Base-by-base conservation (phyloP, 495 filamentous ascomycete species). In the Tuber microsphaerosporum region DNA sequence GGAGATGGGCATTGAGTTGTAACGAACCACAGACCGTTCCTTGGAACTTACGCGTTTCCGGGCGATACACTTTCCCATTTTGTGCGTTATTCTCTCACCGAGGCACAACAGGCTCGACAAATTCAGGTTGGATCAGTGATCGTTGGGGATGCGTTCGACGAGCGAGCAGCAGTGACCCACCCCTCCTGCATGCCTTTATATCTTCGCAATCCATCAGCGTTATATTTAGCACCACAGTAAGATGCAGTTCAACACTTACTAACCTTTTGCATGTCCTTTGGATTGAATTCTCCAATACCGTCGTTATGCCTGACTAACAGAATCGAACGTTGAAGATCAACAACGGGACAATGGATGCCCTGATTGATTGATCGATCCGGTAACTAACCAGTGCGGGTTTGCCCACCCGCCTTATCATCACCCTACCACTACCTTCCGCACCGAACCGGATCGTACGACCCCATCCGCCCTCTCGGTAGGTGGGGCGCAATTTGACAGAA, bases 221-320 rank as follows among this genome's bases (percentile, higher is more conserved):
- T 65, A 65, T 65, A 65, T 65, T 65, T 65, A 65, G 56, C 56
- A 65, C 56, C 26, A 65, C 56, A 34, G 56, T 65, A 65, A 65
- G 56, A 65, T 34, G 26, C 14, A 31, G n/a, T 26, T 6, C 56
- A 14, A 65, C 56, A 34, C n/a, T 34, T 34, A 26, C 56, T 65
- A 65, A 31, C 26, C 26, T 65, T 31, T 65, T 26, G 12, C 12
- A 34, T 14, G 6, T 16, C 10, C 14, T 9, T 16, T 14, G 26
- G 10, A 26, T 17, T 65, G 26, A 34, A 34, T 34, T 31, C 56
- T 17, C 56, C 56, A 65, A 65, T 65, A 26, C 56, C 26, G 5
- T n/a, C 56, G 56, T 34, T 65, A 65, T 65, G n/a, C 46, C 22
- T 26, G 56, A 65, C n/a, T 17, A 31, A n/a, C 56, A 65, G 26